These are phyloP conservation scores for Nakazawaea ernobii DNA, from an alignment of 805 yeast genomes.

Conservation along the genomic window DNA sequence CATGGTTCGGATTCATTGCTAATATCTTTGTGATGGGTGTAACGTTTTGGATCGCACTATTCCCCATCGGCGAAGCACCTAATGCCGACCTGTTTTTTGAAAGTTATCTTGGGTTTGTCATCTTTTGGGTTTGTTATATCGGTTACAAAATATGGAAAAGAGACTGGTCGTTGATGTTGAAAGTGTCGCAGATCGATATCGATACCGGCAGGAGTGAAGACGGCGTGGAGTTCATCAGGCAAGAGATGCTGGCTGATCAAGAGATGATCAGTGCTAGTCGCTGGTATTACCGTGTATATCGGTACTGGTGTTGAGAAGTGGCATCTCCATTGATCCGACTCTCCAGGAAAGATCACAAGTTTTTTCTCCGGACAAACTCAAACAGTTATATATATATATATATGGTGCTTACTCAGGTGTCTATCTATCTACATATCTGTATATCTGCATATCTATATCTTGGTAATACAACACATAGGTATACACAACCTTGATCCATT, in stretches of 20 bases:
- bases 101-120: constrained; percentile 42
- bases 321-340: no score
- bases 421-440: no score
- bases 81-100: constrained; percentile 34
- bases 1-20: constrained; percentile 30
- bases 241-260: background rate
- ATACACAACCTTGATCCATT: no score
- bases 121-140: constrained; percentile 35
- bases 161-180: background rate
- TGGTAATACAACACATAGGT: no score
- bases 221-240: background rate
- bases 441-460: no score
- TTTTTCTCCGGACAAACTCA: no score
- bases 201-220: constrained; percentile 4
- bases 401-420: no score
- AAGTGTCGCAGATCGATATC: background rate
- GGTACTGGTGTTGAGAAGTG: background rate
- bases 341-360: no score
- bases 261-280: background rate
- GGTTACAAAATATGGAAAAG: constrained; percentile 4
- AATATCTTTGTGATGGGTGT: constrained; percentile 33
- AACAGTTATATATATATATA: no score
- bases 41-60: constrained; percentile 45
- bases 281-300: background rate
- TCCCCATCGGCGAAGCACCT: constrained; percentile 30